Evolutionary conservation across 176 grass and related monocot genomes (phyloP).

Genomic region (Musa schizocarpa): DNA sequence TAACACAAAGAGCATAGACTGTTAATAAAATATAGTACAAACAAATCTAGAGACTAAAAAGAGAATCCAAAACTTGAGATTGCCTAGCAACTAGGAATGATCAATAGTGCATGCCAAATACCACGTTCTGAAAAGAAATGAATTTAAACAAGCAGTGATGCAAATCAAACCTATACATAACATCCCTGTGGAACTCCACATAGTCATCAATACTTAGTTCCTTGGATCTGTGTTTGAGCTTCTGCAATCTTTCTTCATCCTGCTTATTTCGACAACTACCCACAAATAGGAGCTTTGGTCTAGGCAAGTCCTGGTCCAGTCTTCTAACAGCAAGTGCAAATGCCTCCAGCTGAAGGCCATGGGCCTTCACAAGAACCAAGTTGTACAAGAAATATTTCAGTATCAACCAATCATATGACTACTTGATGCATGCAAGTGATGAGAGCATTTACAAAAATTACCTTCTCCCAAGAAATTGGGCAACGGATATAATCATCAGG

Average conservation of each 20-base stretch:
- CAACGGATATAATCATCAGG: conserved; percentile 85
- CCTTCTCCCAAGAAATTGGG: conserved; percentile 99
- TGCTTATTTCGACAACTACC: conserved; percentile 82
- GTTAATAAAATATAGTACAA: too few species aligned
- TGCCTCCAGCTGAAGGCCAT: conserved; percentile 86
- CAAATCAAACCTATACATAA: conserved; percentile 41
- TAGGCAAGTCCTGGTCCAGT: conserved; percentile 42
- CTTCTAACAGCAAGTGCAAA: conserved; percentile 65
- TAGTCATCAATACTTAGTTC: conserved; percentile 69
- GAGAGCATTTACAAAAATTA: background rate
- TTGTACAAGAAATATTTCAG: conserved; percentile 13
- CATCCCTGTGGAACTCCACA: conserved; percentile 79
- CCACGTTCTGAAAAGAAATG: background rate
- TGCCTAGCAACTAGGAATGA: background rate
- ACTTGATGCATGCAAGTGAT: background rate
- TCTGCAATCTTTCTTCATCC: conserved; percentile 72
- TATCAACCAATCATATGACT: background rate
- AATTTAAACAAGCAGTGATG: background rate
- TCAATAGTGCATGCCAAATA: background rate
- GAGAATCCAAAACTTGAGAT: background rate
- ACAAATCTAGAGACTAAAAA: background rate
- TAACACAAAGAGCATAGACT: too few species aligned
- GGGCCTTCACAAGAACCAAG: conserved; percentile 40
- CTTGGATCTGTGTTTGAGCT: conserved; percentile 53
- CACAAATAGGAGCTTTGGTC: conserved; percentile 70